Evolutionary conservation across 305 asterid species (phyloP).

Genomic region (Plantago rigida): DNA sequence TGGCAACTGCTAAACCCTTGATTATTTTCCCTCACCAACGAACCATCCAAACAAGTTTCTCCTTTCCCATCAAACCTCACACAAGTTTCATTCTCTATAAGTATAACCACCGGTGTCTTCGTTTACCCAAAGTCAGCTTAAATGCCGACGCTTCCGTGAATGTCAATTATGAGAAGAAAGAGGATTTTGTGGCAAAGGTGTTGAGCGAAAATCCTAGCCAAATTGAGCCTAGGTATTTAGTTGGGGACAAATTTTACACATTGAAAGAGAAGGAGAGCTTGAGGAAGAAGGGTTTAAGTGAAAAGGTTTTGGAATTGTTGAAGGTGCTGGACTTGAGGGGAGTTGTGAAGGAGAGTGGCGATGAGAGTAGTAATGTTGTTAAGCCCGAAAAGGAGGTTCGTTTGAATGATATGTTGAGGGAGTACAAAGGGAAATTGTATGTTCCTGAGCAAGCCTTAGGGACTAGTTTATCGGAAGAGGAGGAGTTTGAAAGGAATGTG

Average conservation of each 20-base stretch:
- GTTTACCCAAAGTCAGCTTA: constrained; percentile 37
- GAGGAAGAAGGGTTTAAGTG: constrained; percentile 36
- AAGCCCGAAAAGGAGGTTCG: constrained; percentile 55
- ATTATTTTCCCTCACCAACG: constrained; percentile 33
- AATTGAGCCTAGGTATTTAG: constrained; percentile 64
- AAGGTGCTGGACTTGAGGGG: constrained; percentile 56
- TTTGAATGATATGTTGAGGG: constrained; percentile 85
- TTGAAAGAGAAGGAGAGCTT: constrained; percentile 64
- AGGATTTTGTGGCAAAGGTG: constrained; percentile 80
- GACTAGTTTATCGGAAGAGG: constrained; percentile 68
- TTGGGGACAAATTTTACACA: constrained; percentile 69
- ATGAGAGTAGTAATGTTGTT: constrained; percentile 24
- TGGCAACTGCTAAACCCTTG: constrained; percentile 37
- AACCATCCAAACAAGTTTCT: constrained; percentile 20
- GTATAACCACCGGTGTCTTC: constrained; percentile 27
- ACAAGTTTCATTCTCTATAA: constrained; percentile 27
- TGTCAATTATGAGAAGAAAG: constrained; percentile 38
- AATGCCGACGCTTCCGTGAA: constrained; percentile 33
- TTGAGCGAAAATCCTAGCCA: constrained; percentile 87
- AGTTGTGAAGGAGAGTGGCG: constrained; percentile 29
- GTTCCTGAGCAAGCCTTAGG: constrained; percentile 85
- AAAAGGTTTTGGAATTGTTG: constrained; percentile 36
- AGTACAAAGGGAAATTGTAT: constrained; percentile 79
- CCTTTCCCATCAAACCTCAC: constrained; percentile 24
- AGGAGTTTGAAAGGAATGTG: constrained; percentile 60